Conservation (phyloP, 1,139 yeast genomes). For the Candida mesenterica region DNA sequence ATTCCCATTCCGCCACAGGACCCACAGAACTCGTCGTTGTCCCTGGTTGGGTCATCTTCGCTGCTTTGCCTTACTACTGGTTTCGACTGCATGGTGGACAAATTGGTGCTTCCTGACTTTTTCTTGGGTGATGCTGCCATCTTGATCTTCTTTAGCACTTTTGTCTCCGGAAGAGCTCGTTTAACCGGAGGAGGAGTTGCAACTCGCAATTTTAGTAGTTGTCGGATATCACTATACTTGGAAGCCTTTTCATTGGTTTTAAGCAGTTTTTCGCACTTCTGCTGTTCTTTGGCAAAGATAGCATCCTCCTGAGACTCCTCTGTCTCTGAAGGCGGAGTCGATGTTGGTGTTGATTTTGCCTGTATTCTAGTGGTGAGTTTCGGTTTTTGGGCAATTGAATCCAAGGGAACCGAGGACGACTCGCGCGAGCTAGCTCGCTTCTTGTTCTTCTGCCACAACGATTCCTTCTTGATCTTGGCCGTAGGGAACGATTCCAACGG, state of each 20-base stretch:
- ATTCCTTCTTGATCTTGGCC: slow-evolving; percentile 50
- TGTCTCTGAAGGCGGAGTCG: slow-evolving; percentile 2
- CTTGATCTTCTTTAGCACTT: slow-evolving; percentile 4
- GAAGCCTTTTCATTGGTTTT: slow-evolving; percentile 11
- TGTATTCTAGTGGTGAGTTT: slow-evolving; percentile 6
- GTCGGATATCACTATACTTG: slow-evolving; percentile 10
- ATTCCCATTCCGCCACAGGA: slow-evolving; percentile 88
- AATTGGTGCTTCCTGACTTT: slow-evolving; percentile 13
- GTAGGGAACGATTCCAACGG: slow-evolving; percentile 66
- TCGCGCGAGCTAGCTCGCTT: slow-evolving; percentile 13
- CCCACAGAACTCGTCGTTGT: slow-evolving; percentile 86
- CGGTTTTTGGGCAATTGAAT: slow-evolving; percentile 1
- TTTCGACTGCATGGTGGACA: slow-evolving; percentile 21
- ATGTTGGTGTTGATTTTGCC: neutral
- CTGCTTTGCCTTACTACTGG: neutral
- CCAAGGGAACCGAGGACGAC: slow-evolving; percentile 12
- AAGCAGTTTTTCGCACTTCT: neutral
- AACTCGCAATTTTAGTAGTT: slow-evolving; percentile 11
- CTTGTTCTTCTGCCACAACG: slow-evolving; percentile 40
- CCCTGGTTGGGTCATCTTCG: slow-evolving; percentile 30
- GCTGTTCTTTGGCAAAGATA: neutral
- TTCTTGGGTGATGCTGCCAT: slow-evolving; percentile 4
- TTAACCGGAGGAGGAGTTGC: neutral
- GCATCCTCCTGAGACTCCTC: neutral
- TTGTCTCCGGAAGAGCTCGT: neutral